Conservation (phyloP, 2,329 filamentous ascomycete genomes). For the Huntiella abstrusa region DNA sequence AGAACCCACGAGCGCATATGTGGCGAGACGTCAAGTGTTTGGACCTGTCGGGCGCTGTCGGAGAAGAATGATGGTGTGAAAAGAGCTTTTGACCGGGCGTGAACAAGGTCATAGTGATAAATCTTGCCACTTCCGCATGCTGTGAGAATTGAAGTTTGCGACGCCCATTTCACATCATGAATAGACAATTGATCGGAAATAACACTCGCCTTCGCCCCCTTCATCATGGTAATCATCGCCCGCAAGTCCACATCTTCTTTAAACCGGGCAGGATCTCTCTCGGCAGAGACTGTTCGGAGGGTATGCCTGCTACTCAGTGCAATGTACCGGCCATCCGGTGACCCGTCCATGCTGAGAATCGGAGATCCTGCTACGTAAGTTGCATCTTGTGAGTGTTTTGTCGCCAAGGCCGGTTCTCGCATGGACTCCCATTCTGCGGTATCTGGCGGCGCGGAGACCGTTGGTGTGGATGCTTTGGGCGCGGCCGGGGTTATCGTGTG, state of each 20-base stretch:
- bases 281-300: constrained; percentile 37
- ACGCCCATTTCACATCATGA: constrained; percentile 41
- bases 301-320: constrained; percentile 41
- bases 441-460: too few relatives aligned
- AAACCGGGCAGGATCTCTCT: constrained; percentile 28
- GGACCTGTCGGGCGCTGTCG: constrained; percentile 45
- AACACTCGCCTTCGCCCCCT: constrained; percentile 20
- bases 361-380: constrained; percentile 32
- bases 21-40: constrained; percentile 43
- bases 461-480: constrained; percentile 22
- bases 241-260: constrained; percentile 40
- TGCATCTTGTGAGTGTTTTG: constrained; percentile 36
- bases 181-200: constrained; percentile 40
- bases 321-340: constrained; percentile 34
- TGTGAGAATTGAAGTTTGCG: constrained; percentile 37
- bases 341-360: constrained; percentile 38
- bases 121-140: constrained; percentile 46
- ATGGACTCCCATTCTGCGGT: constrained; percentile 14
- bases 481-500: constrained; percentile 24
- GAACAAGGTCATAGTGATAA: constrained; percentile 41
- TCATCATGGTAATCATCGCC: constrained; percentile 32
- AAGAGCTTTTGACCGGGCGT: constrained; percentile 25
- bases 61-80: constrained; percentile 33
- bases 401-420: constrained; percentile 20
- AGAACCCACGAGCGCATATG: constrained; percentile 37